These are phyloP conservation scores for Backusella parvicylindrica DNA, from an alignment of 192 early-diverging fungal genomes.

Conservation along the genomic window DNA sequence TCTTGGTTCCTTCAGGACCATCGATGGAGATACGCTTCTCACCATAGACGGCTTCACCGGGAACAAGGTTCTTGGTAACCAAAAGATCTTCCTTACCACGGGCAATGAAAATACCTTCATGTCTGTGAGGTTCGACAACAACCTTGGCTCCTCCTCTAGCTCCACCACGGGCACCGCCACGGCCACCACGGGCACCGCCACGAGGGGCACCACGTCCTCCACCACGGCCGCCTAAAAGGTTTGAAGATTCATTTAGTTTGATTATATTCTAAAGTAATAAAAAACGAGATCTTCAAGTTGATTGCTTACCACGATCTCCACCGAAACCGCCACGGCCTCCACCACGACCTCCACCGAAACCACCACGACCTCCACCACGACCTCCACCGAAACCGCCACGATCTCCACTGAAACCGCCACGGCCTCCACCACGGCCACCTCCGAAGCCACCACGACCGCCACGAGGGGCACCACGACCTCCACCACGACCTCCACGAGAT, in stretches of 20 bases:
- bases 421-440: no score
- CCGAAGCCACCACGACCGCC: conserved; percentile 43
- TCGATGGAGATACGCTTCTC: conserved; percentile 98
- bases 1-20: conserved; percentile 91
- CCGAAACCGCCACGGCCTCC: conserved; percentile 35
- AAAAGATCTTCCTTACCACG: conserved; percentile 98
- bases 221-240: conserved; percentile 19
- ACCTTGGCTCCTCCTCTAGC: conserved; percentile 92
- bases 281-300: no score
- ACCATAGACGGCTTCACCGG: conserved; percentile 95
- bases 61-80: conserved; percentile 98
- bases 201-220: conserved; percentile 24
- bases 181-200: conserved; percentile 50
- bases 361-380: conserved; percentile 42
- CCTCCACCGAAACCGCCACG: conserved; percentile 43
- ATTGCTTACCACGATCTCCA: conserved; percentile 42
- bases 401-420: conserved; percentile 38
- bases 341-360: conserved; percentile 34
- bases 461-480: conserved; percentile 24
- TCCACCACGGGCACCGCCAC: conserved; percentile 68
- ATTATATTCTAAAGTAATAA: no score
- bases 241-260: no score
- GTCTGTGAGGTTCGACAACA: conserved; percentile 95
- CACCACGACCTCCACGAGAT: conserved; percentile 15
- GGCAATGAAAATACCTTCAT: conserved; percentile 93